These are phyloP conservation scores for Litsea cubeba DNA, from an alignment of 164 flowering plant species.

Conservation along the genomic window DNA sequence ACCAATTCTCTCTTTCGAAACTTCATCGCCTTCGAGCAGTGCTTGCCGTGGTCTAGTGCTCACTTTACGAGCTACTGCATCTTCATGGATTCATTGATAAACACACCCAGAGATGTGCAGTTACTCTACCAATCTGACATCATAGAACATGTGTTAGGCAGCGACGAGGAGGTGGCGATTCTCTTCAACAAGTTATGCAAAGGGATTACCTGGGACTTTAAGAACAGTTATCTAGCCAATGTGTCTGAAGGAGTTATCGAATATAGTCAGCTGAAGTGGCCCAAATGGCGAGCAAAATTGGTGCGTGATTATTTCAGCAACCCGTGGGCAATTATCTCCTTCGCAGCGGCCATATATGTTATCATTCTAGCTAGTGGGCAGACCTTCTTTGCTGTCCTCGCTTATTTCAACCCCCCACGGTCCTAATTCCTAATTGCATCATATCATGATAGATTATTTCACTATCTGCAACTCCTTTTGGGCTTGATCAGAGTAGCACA, in stretches of 20 bases:
- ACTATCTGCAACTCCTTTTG: too few species aligned
- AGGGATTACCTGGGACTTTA: background rate
- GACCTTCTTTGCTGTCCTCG: too few species aligned
- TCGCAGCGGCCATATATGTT: too few species aligned
- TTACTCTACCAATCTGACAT: conserved; percentile 2
- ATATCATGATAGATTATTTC: too few species aligned
- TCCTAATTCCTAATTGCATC: too few species aligned
- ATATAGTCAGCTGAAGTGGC: background rate
- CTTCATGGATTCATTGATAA: conserved; percentile 3
- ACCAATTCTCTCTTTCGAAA: conserved; percentile 6
- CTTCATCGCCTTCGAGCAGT: conserved; percentile 7
- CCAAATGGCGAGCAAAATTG: conserved; percentile 2
- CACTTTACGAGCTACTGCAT: conserved; percentile 3
- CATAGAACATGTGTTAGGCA: background rate
- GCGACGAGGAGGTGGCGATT: background rate
- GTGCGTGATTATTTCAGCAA: conserved; percentile 1
- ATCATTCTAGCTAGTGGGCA: too few species aligned
- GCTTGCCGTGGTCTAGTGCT: background rate
- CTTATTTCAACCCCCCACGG: too few species aligned
- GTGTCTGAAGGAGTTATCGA: background rate
- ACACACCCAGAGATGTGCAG: conserved; percentile 1
- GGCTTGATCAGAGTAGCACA: too few species aligned
- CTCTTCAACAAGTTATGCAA: conserved; percentile 7
- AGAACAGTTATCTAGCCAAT: background rate
- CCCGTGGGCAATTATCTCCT: conserved; percentile 6